Percentiles rank a stretch among this genome's conserved stretches.
Evolutionary conservation across 495 filamentous ascomycete genomes (phyloP).

Genomic region (Lichina pygmaea): DNA sequence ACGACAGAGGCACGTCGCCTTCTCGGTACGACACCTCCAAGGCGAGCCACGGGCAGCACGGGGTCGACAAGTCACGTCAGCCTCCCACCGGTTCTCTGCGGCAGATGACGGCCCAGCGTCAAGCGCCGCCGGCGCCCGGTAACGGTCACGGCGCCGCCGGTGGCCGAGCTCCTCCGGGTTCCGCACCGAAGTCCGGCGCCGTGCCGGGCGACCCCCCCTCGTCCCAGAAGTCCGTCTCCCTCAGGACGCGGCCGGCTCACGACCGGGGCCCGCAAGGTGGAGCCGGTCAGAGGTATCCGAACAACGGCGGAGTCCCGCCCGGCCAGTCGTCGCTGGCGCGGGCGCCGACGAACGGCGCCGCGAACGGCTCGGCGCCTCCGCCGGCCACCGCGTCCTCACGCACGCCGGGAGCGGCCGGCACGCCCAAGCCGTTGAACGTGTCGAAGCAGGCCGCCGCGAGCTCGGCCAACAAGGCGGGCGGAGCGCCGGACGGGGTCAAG

Average conservation of each 20-base stretch:
- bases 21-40: slow-evolving; percentile 62
- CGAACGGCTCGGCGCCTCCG: slow-evolving; percentile 6
- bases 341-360: slow-evolving; percentile 11
- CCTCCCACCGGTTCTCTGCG: slow-evolving; percentile 17
- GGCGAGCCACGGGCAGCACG: slow-evolving; percentile 33
- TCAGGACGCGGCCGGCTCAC: background rate
- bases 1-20: slow-evolving; percentile 17
- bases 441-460: slow-evolving; percentile 33
- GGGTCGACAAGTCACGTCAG: slow-evolving; percentile 17
- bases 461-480: background rate
- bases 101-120: slow-evolving; percentile 18
- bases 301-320: slow-evolving; percentile 2
- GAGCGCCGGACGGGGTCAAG: slow-evolving; percentile 34
- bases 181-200: background rate
- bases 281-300: slow-evolving; percentile 4
- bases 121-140: slow-evolving; percentile 21
- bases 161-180: background rate
- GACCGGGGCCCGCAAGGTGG: slow-evolving; percentile 6
- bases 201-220: background rate
- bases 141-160: slow-evolving; percentile 1
- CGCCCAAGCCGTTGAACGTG: slow-evolving; percentile 77
- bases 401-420: slow-evolving; percentile 31
- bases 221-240: background rate
- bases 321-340: background rate
- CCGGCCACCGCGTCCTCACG: slow-evolving; percentile 17